A percentile compares a stretch with the other conserved stretches of the same genome.
These are phyloP conservation scores for Monosporascus sp. DNA, from an alignment of 2,329 filamentous ascomycete genomes.

Conservation along the genomic window DNA sequence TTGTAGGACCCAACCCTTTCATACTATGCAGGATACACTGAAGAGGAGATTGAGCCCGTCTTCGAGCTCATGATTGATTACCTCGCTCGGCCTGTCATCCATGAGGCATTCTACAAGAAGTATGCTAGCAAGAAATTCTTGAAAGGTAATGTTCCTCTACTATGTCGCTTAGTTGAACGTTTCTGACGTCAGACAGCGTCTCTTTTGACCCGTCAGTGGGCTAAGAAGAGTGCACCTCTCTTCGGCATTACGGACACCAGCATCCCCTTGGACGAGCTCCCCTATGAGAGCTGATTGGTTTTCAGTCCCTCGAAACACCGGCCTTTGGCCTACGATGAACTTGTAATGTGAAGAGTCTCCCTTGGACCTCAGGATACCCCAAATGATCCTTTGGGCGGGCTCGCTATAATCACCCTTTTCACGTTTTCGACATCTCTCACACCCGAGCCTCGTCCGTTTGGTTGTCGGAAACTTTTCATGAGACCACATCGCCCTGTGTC, in stretches of 20 bases:
- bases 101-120: constrained; percentile 99
- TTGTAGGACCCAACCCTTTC: constrained; percentile 72
- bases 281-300: constrained; percentile 12
- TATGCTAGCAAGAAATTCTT: constrained; percentile 99
- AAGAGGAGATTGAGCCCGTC: constrained; percentile 88
- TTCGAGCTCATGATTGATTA: constrained; percentile 96
- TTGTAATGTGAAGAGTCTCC: constrained; percentile 4
- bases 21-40: constrained; percentile 89
- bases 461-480: neutral
- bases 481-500: constrained; percentile 10
- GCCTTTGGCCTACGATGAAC: constrained; percentile 4
- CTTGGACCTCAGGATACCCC: constrained; percentile 3
- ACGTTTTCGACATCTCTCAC: neutral
- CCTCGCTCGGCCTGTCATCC: constrained; percentile 79
- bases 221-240: constrained; percentile 66
- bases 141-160: constrained; percentile 64
- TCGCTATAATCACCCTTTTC: neutral
- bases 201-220: constrained; percentile 87
- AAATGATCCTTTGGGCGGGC: neutral
- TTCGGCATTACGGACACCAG: constrained; percentile 50
- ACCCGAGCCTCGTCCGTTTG: neutral
- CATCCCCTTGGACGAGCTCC: constrained; percentile 45
- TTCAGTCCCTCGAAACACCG: constrained; percentile 2
- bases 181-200: constrained; percentile 57
- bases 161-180: constrained; percentile 18